These are phyloP conservation scores for Parmelia sp. DNA, from an alignment of 495 filamentous ascomycete species.

Conservation along the genomic window DNA sequence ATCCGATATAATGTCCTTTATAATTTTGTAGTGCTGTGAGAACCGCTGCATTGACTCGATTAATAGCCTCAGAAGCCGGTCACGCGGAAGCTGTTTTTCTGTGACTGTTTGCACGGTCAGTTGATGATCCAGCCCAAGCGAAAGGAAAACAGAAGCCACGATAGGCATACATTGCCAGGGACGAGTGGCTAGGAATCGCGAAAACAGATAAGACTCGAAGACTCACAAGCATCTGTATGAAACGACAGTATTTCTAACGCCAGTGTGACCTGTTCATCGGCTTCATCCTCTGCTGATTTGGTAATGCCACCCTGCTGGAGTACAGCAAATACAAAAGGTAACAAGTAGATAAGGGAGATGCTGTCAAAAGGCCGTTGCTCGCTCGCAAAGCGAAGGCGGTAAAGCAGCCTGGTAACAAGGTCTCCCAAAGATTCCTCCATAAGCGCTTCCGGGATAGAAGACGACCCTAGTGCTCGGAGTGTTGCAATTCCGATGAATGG, in stretches of 20 bases:
- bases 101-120: conserved; percentile 39
- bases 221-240: conserved; percentile 54
- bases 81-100: conserved; percentile 67
- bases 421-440: conserved; percentile 77
- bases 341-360: conserved; percentile 76
- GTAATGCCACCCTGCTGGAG: conserved; percentile 74
- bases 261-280: conserved; percentile 82
- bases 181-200: neutral
- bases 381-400: conserved; percentile 79
- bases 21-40: conserved; percentile 83
- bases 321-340: conserved; percentile 72
- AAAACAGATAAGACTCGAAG: neutral
- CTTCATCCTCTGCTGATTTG: conserved; percentile 54
- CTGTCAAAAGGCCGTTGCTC: conserved; percentile 88
- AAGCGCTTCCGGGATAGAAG: conserved; percentile 62
- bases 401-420: conserved; percentile 81
- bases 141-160: neutral
- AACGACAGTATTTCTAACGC: conserved; percentile 86
- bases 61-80: conserved; percentile 60
- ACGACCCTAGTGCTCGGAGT: conserved; percentile 66
- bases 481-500: conserved; percentile 84
- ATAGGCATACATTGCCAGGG: neutral
- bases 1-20: conserved; percentile 86
- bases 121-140: neutral
- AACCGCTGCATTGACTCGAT: conserved; percentile 81